Conservation (phyloP, 1,284 basidiomycete species). For the Cryptococcus deneoformans region DNA sequence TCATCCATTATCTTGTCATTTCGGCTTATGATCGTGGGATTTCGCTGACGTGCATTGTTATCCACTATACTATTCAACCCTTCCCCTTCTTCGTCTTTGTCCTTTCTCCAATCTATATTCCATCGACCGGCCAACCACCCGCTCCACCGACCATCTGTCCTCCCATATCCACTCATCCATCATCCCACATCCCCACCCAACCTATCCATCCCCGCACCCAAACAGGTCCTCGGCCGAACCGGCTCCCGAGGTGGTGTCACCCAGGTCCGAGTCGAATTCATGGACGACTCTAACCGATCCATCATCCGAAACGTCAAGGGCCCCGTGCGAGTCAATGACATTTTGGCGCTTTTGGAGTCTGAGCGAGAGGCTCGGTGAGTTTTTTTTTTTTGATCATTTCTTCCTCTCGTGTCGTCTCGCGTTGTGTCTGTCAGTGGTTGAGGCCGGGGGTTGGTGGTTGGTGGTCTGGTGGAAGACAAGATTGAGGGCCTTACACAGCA, state of each 20-base stretch:
- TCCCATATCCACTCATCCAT: not conserved
- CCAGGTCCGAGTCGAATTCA: constrained; percentile 99
- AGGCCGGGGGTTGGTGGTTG: too few species aligned
- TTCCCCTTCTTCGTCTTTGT: too few species aligned
- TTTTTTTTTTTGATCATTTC: too few species aligned
- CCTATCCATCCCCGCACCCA: not conserved
- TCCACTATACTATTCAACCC: too few species aligned
- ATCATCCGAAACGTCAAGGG: constrained; percentile 99
- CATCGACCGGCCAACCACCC: too few species aligned
- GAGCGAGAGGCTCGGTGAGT: constrained; percentile 99
- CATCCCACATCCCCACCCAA: not conserved
- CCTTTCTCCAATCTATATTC: not conserved
- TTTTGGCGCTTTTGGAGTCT: constrained; percentile 94
- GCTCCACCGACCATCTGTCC: too few species aligned
- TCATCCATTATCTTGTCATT: too few species aligned
- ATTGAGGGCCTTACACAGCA: too few species aligned
- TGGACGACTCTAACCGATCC: constrained; percentile 93
- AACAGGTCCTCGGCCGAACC: constrained; percentile 93
- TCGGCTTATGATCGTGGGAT: too few species aligned
- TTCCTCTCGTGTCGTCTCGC: not conserved
- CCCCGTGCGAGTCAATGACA: constrained; percentile 94
- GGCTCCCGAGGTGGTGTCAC: constrained; percentile 99
- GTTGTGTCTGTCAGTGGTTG: not conserved
- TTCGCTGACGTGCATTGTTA: too few species aligned
- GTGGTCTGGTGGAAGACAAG: too few species aligned